Evolutionary conservation across 163 green algal genomes (phyloP), one percentile per base, ranked within the genome.

Genomic region (Scenedesmus sp.): DNA sequence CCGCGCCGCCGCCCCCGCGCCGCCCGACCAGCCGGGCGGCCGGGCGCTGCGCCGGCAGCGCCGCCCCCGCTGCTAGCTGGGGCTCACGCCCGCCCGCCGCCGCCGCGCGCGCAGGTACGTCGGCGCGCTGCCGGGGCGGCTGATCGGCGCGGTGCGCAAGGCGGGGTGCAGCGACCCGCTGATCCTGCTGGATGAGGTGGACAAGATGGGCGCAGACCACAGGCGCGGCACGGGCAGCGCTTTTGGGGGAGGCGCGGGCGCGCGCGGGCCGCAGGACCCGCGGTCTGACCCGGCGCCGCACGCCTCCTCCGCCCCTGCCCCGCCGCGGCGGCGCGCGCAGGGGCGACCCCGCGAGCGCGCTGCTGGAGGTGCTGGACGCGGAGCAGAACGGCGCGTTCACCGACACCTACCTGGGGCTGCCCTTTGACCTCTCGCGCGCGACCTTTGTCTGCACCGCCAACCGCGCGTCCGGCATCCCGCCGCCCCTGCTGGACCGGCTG

Each of bases 371-470:
- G 29, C 76, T 97, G 26, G 92, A 97, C 76, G 93, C 93, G 3
- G 93, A 97, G 85, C 94, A 98, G 86, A 98, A 98, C 84, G 44
- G 76, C 9, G 67, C 84, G 29, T 98, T 98, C 82, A 84, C 90
- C 3, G 94, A 98, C 85, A 89, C 90, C 48, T 98, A 98, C 86
- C 77, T 97, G 53, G 85, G 72, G 13, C 71, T 94, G 33, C 85
- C 86, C 51, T 87, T 87, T 48, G 83, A 89, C 75, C 77, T 94
- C n/a, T 84, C 82, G 18, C 36, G 57, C 28, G 90, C 87, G 13
- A 84, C 95, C 1, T 98, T 97, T 78, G 67, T 98, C 31, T 89
- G 88, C 18, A 98, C 94, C 13, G 94, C 92, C 62, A 98, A 98
- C 74, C 76, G 84, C 24, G 70, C 87, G 17, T 56, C 83, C 4